phyloP scores from a whole-genome alignment of 768 basidiomycete species.

The Kwoniella sp. region DNA sequence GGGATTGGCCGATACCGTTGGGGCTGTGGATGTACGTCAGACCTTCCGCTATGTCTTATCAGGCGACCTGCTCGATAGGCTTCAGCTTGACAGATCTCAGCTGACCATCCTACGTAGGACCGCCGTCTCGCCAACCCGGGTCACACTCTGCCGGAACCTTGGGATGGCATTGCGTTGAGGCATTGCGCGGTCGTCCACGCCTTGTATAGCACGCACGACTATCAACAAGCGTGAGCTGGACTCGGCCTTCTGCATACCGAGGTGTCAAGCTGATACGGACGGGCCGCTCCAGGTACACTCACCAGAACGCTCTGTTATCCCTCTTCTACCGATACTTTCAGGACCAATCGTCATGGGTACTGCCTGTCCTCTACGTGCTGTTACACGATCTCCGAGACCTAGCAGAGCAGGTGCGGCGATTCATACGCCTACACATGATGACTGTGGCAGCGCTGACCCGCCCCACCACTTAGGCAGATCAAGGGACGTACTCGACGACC shows the following conservation, averaged over 20 bases:
- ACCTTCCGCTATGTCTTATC: background rate
- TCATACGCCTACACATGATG: background rate
- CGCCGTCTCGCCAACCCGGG: slow-evolving; percentile 31
- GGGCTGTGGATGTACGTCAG: slow-evolving; percentile 32
- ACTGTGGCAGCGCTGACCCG: background rate
- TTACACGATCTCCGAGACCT: slow-evolving; percentile 76
- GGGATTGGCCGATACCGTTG: slow-evolving; percentile 38
- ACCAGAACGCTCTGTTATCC: slow-evolving; percentile 51
- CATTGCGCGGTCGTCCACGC: slow-evolving; percentile 42
- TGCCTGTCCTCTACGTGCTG: slow-evolving; percentile 76
- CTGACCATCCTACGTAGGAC: slow-evolving; percentile 15
- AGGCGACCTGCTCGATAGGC: background rate
- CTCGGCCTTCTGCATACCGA: background rate
- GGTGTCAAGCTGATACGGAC: background rate
- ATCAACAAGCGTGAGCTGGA: slow-evolving; percentile 36
- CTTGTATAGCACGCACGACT: slow-evolving; percentile 21
- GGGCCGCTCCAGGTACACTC: slow-evolving; percentile 42
- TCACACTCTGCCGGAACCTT: slow-evolving; percentile 38
- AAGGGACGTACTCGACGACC: slow-evolving; percentile 52
- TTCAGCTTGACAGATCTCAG: background rate
- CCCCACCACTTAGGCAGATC: slow-evolving; percentile 42
- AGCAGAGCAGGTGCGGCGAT: slow-evolving; percentile 66
- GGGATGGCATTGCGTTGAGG: slow-evolving; percentile 40
- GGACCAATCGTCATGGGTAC: slow-evolving; percentile 79
- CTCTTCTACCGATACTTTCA: slow-evolving; percentile 73